Percentiles rank a stretch among this genome's conserved stretches.
These are phyloP conservation scores for Sporothrix sp. DNA, from an alignment of 2,329 filamentous ascomycete species.

Conservation along the genomic window DNA sequence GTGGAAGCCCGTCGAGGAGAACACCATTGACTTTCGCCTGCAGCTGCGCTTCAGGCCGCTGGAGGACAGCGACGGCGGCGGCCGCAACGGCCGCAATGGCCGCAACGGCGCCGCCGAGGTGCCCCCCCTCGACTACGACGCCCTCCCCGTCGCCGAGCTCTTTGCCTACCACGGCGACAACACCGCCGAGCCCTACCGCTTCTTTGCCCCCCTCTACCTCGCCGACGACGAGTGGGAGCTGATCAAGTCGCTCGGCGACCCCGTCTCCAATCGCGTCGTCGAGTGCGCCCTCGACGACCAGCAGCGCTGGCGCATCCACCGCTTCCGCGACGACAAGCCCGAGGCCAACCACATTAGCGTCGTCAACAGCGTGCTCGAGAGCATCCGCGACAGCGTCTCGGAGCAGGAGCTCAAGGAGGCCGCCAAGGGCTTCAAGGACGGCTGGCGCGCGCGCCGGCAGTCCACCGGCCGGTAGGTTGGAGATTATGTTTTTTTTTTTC, in stretches of 20 bases:
- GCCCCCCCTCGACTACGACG: slow-evolving; percentile 68
- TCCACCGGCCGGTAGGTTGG: slow-evolving; percentile 21
- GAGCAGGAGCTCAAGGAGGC: slow-evolving; percentile 67
- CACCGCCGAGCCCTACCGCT: slow-evolving; percentile 42
- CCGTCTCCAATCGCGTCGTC: slow-evolving; percentile 77
- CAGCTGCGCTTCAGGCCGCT: slow-evolving; percentile 58
- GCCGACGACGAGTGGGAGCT: slow-evolving; percentile 73
- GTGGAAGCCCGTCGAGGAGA: slow-evolving; percentile 94
- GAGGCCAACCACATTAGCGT: slow-evolving; percentile 84
- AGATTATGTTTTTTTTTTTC: background rate
- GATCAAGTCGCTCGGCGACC: slow-evolving; percentile 62
- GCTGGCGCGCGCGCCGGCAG: slow-evolving; percentile 60
- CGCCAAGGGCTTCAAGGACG: slow-evolving; percentile 62
- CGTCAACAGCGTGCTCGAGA: slow-evolving; percentile 77
- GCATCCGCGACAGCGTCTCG: slow-evolving; percentile 76
- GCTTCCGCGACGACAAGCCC: slow-evolving; percentile 85
- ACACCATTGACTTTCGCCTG: slow-evolving; percentile 87
- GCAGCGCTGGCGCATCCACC: slow-evolving; percentile 73
- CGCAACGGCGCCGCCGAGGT: slow-evolving; percentile 33
- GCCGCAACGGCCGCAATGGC: background rate
- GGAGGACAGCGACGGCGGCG: slow-evolving; percentile 32
- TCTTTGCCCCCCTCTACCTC: slow-evolving; percentile 59
- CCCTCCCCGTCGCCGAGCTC: slow-evolving; percentile 61
- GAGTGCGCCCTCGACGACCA: slow-evolving; percentile 76
- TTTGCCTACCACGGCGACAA: slow-evolving; percentile 57